These are phyloP conservation scores for Stevia rebaudiana DNA, from an alignment of 140 eudicot genomes.

Conservation along the genomic window DNA sequence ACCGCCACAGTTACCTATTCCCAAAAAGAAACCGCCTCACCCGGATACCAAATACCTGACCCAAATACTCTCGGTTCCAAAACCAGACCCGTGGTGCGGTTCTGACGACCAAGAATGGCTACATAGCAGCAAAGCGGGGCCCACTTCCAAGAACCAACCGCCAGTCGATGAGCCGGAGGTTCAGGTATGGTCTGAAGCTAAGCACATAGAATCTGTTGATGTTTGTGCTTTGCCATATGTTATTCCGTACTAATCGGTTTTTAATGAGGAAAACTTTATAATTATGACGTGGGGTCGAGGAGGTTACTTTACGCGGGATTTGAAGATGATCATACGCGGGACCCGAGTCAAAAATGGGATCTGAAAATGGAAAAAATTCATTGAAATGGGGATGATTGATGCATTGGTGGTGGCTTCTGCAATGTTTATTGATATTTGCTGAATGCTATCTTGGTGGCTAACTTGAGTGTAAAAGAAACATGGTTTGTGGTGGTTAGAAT, in stretches of 20 bases:
- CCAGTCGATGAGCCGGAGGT: conserved; percentile 29
- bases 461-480: conserved; percentile 36
- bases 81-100: conserved; percentile 41
- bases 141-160: conserved; percentile 24
- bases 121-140: conserved; percentile 28
- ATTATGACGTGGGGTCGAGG: conserved; percentile 21
- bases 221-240: conserved; percentile 75
- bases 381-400: conserved; percentile 21
- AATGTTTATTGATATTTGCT: conserved; percentile 35
- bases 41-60: conserved; percentile 46
- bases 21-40: conserved; percentile 44
- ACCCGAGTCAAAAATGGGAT: not conserved
- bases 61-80: conserved; percentile 48
- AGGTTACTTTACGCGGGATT: conserved; percentile 13
- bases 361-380: conserved; percentile 14
- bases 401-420: conserved; percentile 45
- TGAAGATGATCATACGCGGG: not conserved
- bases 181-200: conserved; percentile 74
- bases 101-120: conserved; percentile 69
- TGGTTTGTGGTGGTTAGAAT: conserved; percentile 26
- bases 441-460: conserved; percentile 35
- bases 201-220: conserved; percentile 62
- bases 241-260: conserved; percentile 59
- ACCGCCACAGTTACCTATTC: conserved; percentile 19
- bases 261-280: conserved; percentile 6